Percentiles rank a stretch among this genome's conserved stretches.
phyloP scores from a whole-genome alignment of 495 filamentous ascomycete species.

The Aspergillus baeticus region DNA sequence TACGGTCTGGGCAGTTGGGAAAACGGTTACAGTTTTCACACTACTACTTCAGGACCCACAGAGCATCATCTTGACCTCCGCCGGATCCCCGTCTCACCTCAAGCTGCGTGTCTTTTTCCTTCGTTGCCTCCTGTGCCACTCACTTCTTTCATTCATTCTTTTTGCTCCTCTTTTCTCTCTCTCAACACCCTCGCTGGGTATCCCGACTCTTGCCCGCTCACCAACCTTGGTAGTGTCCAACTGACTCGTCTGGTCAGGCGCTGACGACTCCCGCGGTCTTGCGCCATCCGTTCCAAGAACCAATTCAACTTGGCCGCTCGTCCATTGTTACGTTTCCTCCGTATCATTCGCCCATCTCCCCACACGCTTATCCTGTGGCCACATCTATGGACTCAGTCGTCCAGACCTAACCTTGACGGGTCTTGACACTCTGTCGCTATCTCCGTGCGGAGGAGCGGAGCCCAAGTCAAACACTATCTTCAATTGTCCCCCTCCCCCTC shows the following conservation, averaged over 20 bases:
- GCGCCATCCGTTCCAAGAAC: slow-evolving; percentile 7
- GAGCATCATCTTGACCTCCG: slow-evolving; percentile 6
- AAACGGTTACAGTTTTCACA: neutral
- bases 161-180: slow-evolving; percentile 9
- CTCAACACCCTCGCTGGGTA: neutral
- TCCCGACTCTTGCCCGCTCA: slow-evolving; percentile 1
- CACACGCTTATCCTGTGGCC: neutral
- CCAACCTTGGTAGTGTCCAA: slow-evolving; percentile 15
- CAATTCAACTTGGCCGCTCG: slow-evolving; percentile 8
- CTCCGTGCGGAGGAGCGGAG: slow-evolving; percentile 20
- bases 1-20: neutral
- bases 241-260: slow-evolving; percentile 21
- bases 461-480: slow-evolving; percentile 4
- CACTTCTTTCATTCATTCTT: neutral
- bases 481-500: neutral
- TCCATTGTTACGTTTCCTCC: slow-evolving; percentile 9
- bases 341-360: slow-evolving; percentile 11
- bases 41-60: neutral
- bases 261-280: slow-evolving; percentile 16
- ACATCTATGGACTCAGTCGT: slow-evolving; percentile 15
- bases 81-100: slow-evolving; percentile 1
- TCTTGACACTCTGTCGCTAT: slow-evolving; percentile 20
- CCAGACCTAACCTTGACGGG: slow-evolving; percentile 18
- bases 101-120: slow-evolving; percentile 6
- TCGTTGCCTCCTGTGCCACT: slow-evolving; percentile 7